A percentile compares a stretch with the other conserved stretches of the same genome.
phyloP scores from a whole-genome alignment of 202 grass and related monocot genomes.

The Saccharum hybrid region DNA sequence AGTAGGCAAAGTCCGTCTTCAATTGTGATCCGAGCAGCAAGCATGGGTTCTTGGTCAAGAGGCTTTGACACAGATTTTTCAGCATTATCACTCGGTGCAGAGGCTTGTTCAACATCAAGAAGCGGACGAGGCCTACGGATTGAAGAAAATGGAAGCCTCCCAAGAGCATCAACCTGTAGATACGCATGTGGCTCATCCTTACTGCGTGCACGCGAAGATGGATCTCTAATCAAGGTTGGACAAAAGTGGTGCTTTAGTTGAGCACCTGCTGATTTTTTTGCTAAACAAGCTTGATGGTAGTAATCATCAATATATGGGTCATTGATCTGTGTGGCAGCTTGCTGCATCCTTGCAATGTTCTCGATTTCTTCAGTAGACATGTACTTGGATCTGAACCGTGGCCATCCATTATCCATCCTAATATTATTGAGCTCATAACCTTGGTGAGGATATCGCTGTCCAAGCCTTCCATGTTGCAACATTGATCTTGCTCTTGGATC shows the following conservation, averaged over 20 bases:
- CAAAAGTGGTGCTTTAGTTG: conserved; percentile 72
- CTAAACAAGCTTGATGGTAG: conserved; percentile 83
- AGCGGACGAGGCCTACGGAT: conserved; percentile 83
- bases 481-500: conserved; percentile 54
- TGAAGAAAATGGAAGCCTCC: conserved; percentile 81
- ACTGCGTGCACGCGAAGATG: conserved; percentile 49
- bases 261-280: conserved; percentile 64
- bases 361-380: conserved; percentile 82
- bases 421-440: conserved; percentile 37
- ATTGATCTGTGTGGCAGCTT: conserved; percentile 67
- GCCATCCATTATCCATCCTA: conserved; percentile 54
- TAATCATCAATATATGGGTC: conserved; percentile 90
- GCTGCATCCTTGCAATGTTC: conserved; percentile 80
- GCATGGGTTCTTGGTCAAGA: conserved; percentile 83
- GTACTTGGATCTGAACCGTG: conserved; percentile 62
- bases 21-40: conserved; percentile 84
- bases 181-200: conserved; percentile 85
- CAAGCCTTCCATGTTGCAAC: conserved; percentile 40
- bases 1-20: conserved; percentile 76
- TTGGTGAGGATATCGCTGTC: conserved; percentile 47
- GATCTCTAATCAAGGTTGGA: conserved; percentile 67
- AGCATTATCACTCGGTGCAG: conserved; percentile 46
- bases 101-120: conserved; percentile 76
- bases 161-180: conserved; percentile 88
- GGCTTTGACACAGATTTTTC: conserved; percentile 58